Base-by-base conservation (phyloP, 2,329 filamentous ascomycete genomes). In the Fusarium citri region DNA sequence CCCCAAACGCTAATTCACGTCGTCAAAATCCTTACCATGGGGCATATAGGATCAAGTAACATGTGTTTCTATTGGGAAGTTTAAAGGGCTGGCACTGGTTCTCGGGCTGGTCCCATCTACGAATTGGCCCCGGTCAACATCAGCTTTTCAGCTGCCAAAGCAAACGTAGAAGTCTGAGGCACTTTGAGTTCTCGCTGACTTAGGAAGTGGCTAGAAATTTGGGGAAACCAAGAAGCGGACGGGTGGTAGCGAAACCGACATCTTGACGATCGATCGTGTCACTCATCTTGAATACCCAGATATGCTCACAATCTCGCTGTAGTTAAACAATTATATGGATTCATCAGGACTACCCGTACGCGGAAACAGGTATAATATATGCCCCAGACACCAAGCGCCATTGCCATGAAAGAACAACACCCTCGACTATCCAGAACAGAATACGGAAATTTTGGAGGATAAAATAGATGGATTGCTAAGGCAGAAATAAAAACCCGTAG, bases 351-450 rank as follows among this genome's bases (percentile, higher is more conserved):
- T 64, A 67, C 64, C 43, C 55, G 22, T 42, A 50, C 51, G 55
- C 45, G 63, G 60, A 59, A 72, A 69, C 73, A 78, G 72, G 75
- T 74, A 77, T 77, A 76, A 26, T 75, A 74, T 69, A 74, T 76
- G 74, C 72, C 68, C 72, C 69, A 69, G 72, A 76, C 66, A 78
- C 74, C 72, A 69, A 76, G 78, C 78, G 72, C 78, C 78, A 62
- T 72, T 79, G 76, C 77, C 73, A 77, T 79, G 75, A 77, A 70
- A 76, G 65, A 73, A 73, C 65, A 72, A 63, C 69, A 68, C 74
- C 67, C 60, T 66, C 68, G 43, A 64, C 50, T 45, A 59, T 50
- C 55, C 45, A 66, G 46, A 43, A 48, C 47, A 66, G 70, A 73
- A 66, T 49, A 55, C 63, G 73, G 55, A 66, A 66, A 62, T 57